A percentile compares a stretch with the other conserved stretches of the same genome.
phyloP scores from a whole-genome alignment of 2,329 filamentous ascomycete species.

The Exophiala lecanii-corni region DNA sequence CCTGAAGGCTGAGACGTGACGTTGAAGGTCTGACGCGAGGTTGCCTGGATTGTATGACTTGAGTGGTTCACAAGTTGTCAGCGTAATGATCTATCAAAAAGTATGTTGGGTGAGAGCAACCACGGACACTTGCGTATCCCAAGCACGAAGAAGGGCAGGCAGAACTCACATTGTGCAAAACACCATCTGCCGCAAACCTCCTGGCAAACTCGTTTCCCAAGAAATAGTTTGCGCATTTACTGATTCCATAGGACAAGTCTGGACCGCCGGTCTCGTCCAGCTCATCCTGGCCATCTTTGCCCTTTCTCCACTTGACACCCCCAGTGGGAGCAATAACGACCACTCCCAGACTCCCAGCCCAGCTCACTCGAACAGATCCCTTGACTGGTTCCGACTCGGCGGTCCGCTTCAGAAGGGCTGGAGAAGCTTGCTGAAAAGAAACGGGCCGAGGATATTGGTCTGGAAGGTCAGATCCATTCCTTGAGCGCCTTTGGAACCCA shows the following conservation, averaged over 20 bases:
- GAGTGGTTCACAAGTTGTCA: neutral
- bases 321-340: constrained; percentile 5
- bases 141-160: neutral
- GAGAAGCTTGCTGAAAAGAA: constrained; percentile 37
- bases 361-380: constrained; percentile 32
- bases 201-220: constrained; percentile 18
- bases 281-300: constrained; percentile 4
- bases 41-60: constrained; percentile 39
- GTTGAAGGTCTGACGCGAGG: constrained; percentile 35
- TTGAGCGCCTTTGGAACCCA: constrained; percentile 24
- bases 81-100: no score
- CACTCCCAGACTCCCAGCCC: constrained; percentile 22
- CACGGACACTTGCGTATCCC: no score
- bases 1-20: constrained; percentile 22
- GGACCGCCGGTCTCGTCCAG: constrained; percentile 9
- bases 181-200: constrained; percentile 13
- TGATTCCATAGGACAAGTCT: constrained; percentile 6
- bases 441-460: constrained; percentile 36
- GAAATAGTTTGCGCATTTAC: constrained; percentile 17
- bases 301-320: constrained; percentile 14
- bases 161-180: constrained; percentile 21
- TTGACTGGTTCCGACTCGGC: constrained; percentile 15
- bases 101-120: no score
- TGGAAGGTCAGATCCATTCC: constrained; percentile 36
- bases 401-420: constrained; percentile 32